Evolutionary conservation across 1,284 basidiomycete genomes (phyloP).

Genomic region (Puccinia triticina): DNA sequence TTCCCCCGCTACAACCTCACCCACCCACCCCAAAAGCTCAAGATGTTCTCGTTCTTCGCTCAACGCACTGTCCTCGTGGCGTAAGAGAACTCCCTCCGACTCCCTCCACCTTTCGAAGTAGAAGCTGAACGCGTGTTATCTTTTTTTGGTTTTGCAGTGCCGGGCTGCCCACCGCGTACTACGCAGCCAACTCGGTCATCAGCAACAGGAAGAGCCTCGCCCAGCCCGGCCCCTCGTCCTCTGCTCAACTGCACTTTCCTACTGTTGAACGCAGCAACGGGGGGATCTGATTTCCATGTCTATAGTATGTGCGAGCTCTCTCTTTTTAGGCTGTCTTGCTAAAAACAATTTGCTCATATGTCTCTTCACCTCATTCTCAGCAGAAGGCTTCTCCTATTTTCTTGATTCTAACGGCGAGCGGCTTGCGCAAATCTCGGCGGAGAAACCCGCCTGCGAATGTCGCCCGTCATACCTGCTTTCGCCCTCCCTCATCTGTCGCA

Average conservation of each 20-base stretch:
- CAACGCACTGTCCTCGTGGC: not conserved
- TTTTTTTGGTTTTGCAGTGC: not conserved
- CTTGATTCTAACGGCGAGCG: no score
- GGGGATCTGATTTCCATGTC: not conserved
- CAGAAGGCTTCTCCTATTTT: no score
- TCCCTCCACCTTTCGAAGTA: not conserved
- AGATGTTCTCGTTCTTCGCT: conserved; percentile 1
- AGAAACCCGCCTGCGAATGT: not conserved
- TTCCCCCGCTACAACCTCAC: not conserved
- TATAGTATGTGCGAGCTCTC: no score
- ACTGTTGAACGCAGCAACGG: conserved; percentile 14
- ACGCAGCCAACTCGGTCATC: not conserved
- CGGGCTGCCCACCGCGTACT: not conserved
- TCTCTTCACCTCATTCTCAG: no score
- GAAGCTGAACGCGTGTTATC: no score
- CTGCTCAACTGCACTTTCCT: not conserved
- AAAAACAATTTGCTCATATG: no score
- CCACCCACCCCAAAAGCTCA: not conserved
- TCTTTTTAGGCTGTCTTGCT: no score
- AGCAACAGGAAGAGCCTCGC: not conserved
- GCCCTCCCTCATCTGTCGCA: not conserved
- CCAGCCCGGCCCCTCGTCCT: not conserved
- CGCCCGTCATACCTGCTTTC: not conserved
- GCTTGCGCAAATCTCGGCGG: no score
- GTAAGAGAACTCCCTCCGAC: not conserved